Percentiles rank a stretch among this genome's conserved stretches.
Conservation (phyloP, 2,329 filamentous ascomycete genomes). For the Catunica adiposa region DNA sequence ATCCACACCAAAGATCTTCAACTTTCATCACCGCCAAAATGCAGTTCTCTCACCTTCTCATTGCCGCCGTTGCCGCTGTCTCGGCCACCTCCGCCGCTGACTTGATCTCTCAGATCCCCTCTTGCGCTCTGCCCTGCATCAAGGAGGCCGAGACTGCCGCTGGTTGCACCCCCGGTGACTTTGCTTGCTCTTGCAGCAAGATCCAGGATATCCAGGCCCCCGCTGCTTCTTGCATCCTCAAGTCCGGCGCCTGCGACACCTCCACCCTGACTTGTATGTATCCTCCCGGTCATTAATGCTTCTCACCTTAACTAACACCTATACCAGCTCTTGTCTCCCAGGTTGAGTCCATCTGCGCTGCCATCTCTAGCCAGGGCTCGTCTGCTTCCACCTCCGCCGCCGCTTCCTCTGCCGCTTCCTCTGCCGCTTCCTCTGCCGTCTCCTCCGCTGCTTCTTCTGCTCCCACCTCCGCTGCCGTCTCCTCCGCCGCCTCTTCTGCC, state of each 20-base stretch:
- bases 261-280: conserved; percentile 24
- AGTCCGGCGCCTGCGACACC: conserved; percentile 19
- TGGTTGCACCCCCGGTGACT: conserved; percentile 11
- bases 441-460: conserved; percentile 8
- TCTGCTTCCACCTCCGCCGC: conserved; percentile 12
- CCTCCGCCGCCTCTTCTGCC: background rate
- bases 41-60: conserved; percentile 11
- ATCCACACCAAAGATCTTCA: background rate
- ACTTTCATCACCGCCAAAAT: conserved; percentile 8
- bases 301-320: conserved; percentile 9
- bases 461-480: background rate
- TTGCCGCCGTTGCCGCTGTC: conserved; percentile 6
- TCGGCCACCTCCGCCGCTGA: conserved; percentile 12
- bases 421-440: conserved; percentile 14
- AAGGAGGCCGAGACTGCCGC: conserved; percentile 6
- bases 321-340: conserved; percentile 17
- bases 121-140: conserved; percentile 14
- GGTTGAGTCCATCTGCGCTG: conserved; percentile 18
- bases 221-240: conserved; percentile 11
- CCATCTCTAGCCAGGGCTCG: conserved; percentile 13
- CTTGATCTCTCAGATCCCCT: conserved; percentile 12
- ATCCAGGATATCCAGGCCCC: conserved; percentile 5
- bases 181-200: conserved; percentile 13
- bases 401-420: conserved; percentile 14
- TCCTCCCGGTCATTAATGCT: background rate